A percentile compares a stretch with the other conserved stretches of the same genome.
Evolutionary conservation across 2,329 filamentous ascomycete species (phyloP).

Genomic region (Aureobasidium pullulans): DNA sequence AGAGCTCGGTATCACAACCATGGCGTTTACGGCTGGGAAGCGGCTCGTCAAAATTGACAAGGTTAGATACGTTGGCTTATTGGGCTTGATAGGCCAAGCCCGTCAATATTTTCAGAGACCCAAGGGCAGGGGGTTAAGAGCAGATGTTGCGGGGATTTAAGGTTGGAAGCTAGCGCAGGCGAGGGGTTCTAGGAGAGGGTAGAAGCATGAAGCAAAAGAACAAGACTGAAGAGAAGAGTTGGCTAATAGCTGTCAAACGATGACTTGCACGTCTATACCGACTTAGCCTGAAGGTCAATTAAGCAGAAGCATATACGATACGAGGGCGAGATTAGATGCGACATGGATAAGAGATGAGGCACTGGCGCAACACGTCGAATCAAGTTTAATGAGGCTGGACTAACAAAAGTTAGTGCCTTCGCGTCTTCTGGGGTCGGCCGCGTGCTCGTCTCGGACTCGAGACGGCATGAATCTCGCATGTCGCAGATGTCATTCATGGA

Average conservation of each 20-base stretch:
- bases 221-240: background rate
- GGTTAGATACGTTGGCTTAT: background rate
- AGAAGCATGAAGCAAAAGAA: background rate
- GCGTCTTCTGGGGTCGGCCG: constrained; percentile 4
- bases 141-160: constrained; percentile 9
- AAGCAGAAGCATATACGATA: background rate
- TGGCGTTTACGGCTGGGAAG: background rate
- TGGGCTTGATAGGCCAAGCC: constrained; percentile 8
- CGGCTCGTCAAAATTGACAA: background rate
- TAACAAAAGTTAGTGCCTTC: constrained; percentile 8
- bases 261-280: background rate
- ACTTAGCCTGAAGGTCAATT: background rate
- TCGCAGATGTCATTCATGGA: constrained; percentile 2
- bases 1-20: background rate
- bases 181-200: constrained; percentile 1
- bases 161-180: background rate
- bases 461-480: background rate
- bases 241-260: background rate
- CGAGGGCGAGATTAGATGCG: background rate
- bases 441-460: constrained; percentile 6
- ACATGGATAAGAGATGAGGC: constrained; percentile 11
- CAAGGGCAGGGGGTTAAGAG: background rate
- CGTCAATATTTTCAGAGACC: background rate
- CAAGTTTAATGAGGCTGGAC: constrained; percentile 12
- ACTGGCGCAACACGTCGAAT: constrained; percentile 8